Percentiles rank a stretch among this genome's conserved stretches.
Evolutionary conservation across 2,329 filamentous ascomycete genomes (phyloP).

Genomic region (Colletotrichum somersetense): DNA sequence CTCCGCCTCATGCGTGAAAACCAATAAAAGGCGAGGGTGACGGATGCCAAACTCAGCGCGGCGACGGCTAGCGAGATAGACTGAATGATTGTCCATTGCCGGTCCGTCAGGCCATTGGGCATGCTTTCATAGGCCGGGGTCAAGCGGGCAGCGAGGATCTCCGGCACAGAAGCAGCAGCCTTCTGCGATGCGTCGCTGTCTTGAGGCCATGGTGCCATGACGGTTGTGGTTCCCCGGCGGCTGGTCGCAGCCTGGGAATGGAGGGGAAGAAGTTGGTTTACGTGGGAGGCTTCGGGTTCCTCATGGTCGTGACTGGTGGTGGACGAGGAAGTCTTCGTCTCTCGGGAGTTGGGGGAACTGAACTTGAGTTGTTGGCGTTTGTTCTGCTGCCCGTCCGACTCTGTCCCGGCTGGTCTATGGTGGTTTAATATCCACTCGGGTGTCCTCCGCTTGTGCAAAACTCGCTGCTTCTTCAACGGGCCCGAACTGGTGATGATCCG

Average conservation of each 20-base stretch:
- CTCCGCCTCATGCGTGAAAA: constrained; percentile 79
- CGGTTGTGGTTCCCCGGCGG: constrained; percentile 22
- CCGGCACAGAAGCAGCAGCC: constrained; percentile 8
- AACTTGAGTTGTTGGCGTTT: background rate
- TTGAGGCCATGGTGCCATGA: constrained; percentile 36
- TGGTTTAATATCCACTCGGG: background rate
- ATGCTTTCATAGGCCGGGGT: constrained; percentile 24
- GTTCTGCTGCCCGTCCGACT: background rate
- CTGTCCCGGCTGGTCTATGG: background rate
- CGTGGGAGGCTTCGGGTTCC: constrained; percentile 40
- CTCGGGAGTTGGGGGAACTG: background rate
- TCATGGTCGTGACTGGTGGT: constrained; percentile 25
- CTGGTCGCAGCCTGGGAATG: constrained; percentile 14
- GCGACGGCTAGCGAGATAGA: constrained; percentile 55
- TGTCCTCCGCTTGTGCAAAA: background rate
- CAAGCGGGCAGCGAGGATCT: constrained; percentile 14
- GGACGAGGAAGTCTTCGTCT: background rate
- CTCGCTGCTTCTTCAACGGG: constrained; percentile 1
- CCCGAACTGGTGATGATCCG: background rate
- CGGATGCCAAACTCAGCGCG: constrained; percentile 68
- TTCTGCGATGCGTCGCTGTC: constrained; percentile 16
- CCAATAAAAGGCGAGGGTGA: constrained; percentile 74
- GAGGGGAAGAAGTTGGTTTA: constrained; percentile 18
- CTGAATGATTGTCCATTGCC: constrained; percentile 38
- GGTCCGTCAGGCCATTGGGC: constrained; percentile 31